A percentile compares a stretch with the other conserved stretches of the same genome.
These are phyloP conservation scores for Cryptococcus maquisensis DNA, from an alignment of 1,284 basidiomycete species.

Conservation along the genomic window DNA sequence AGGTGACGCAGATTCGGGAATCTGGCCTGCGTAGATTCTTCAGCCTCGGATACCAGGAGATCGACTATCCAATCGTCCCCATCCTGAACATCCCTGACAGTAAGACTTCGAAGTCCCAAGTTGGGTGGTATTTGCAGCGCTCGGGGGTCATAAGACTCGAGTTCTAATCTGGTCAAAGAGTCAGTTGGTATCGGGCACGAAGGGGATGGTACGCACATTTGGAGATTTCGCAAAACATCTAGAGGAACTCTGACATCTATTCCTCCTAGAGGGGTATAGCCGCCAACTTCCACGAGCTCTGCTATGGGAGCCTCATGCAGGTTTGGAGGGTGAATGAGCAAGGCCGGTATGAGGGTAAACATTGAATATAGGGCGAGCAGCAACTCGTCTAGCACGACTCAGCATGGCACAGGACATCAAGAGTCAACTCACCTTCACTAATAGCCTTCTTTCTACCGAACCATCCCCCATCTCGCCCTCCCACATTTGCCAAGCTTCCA, in stretches of 20 bases:
- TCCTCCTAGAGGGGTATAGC: constrained; percentile 44
- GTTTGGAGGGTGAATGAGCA: constrained; percentile 44
- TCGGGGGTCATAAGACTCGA: constrained; percentile 46
- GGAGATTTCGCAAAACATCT: constrained; percentile 44
- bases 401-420: neutral
- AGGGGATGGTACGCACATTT: constrained; percentile 29
- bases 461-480: constrained; percentile 24
- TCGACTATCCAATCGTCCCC: constrained; percentile 48
- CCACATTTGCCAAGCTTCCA: constrained; percentile 18
- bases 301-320: constrained; percentile 39
- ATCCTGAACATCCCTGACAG: constrained; percentile 43
- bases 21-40: constrained; percentile 14
- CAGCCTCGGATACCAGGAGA: constrained; percentile 17
- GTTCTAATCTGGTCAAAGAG: constrained; percentile 35
- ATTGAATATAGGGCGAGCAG: constrained; percentile 42
- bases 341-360: constrained; percentile 44
- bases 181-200: neutral
- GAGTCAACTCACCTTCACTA: constrained; percentile 35
- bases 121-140: constrained; percentile 37
- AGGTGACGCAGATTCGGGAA: constrained; percentile 46
- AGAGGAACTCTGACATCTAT: constrained; percentile 47
- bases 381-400: constrained; percentile 29
- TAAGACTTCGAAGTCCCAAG: constrained; percentile 38
- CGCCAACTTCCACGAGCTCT: constrained; percentile 44
- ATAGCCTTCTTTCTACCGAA: constrained; percentile 35